Evolutionary conservation across 2,329 filamentous ascomycete genomes (phyloP), one percentile per base, ranked within the genome.

Genomic region (Ophiostoma novo-ulmi): DNA sequence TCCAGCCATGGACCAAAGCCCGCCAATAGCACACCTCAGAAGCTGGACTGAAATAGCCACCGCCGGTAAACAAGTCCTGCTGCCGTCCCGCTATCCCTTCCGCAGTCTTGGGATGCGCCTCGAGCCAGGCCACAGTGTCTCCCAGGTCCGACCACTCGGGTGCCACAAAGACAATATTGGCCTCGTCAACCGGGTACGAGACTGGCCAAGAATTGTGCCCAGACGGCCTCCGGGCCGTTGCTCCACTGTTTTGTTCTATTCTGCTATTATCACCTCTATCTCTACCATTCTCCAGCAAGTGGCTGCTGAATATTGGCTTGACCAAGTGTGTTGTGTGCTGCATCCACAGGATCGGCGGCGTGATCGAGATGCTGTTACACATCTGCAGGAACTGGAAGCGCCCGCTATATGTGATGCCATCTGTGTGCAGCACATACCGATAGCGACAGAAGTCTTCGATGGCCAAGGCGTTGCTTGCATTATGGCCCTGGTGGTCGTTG

Each of bases 391-490:
- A 83, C 64, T 80, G 80, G 58, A 85, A 78, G 3, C 82, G 81
- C 1, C 82, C 82, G 64, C 80, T 82, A 76, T 84, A 84, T 10
- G 81, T 81, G 22, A 84, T 78, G 10, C 82, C 82, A 75, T 84
- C 82, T 0, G 82, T 84, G 74, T 84, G 80, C 17, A 84, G 76
- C 68, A 84, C 76, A 75, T 83, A 84, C 64, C 80, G 81, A 74
- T 82, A 81, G 35, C 77, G 77, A 76, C 83, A 84, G 73, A 84
- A 86, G 66, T 83, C 83, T 72, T 83, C 80, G 73, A 86, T 83
- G 10, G 74, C 72, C 11, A 86, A 74, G 10, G 80, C 80, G 77
- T 86, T 86, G 17, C 79, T 79, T 71, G 80, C 71, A 22, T 77
- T 77, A 36, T 76, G 77, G 10, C 71, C 74, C 8, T 65, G 73